Conservation (phyloP, 208 protist species). For the Trypanosoma brucei region DNA sequence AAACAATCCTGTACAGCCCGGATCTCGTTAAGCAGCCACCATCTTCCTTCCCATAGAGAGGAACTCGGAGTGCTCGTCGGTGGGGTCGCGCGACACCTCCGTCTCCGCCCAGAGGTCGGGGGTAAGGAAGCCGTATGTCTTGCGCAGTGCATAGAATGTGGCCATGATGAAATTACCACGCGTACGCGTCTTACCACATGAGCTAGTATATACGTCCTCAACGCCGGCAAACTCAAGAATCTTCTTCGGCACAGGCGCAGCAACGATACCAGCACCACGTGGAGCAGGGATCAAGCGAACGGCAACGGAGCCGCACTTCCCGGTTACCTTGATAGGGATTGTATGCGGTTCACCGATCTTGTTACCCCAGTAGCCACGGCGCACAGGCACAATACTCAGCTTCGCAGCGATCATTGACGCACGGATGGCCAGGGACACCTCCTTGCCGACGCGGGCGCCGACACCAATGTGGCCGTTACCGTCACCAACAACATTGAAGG, state of each 20-base stretch:
- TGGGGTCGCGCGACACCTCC: slow-evolving; percentile 84
- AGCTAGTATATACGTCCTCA: slow-evolving; percentile 98
- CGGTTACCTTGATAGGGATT: slow-evolving; percentile 98
- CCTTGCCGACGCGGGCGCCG: slow-evolving; percentile 98
- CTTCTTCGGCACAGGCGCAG: slow-evolving; percentile 97
- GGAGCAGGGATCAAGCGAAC: slow-evolving; percentile 98
- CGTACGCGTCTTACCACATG: slow-evolving; percentile 96
- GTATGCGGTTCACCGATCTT: slow-evolving; percentile 99
- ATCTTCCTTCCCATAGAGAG: slow-evolving; percentile 49
- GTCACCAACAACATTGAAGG: slow-evolving; percentile 99
- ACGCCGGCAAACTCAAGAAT: slow-evolving; percentile 98
- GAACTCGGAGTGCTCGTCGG: slow-evolving; percentile 90
- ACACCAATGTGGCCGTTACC: slow-evolving; percentile 97
- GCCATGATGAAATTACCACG: slow-evolving; percentile 99
- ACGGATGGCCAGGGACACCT: slow-evolving; percentile 99
- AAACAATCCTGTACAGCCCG: slow-evolving; percentile 2
- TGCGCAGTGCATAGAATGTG: slow-evolving; percentile 95
- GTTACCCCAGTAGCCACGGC: slow-evolving; percentile 99
- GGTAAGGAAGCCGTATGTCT: slow-evolving; percentile 98
- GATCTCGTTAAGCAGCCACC: slow-evolving; percentile 13
- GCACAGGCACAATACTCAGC: slow-evolving; percentile 97
- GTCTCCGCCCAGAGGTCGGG: slow-evolving; percentile 97
- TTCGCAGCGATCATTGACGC: slow-evolving; percentile 98
- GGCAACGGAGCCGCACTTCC: slow-evolving; percentile 98
- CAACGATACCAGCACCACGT: slow-evolving; percentile 99